phyloP scores from a whole-genome alignment of 2,329 filamentous ascomycete genomes.

The Ophiosphaerella herpotricha region DNA sequence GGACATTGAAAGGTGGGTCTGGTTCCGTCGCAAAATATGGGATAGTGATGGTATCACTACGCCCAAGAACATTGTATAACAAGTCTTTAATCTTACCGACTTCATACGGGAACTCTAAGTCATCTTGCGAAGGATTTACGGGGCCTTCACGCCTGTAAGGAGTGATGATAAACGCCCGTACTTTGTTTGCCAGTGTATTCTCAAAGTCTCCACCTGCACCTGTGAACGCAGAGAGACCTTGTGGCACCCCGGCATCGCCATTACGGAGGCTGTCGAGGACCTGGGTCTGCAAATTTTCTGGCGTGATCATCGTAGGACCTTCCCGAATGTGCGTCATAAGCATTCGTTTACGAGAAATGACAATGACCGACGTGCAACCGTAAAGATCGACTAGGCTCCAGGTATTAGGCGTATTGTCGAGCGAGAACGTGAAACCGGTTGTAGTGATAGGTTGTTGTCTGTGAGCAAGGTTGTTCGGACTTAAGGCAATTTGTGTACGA shows the following conservation, averaged over 20 bases:
- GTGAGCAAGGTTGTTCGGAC: not conserved
- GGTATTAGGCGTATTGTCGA: not conserved
- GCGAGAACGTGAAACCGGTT: not conserved
- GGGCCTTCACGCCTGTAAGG: not conserved
- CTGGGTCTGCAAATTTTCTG: not conserved
- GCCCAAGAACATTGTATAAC: not conserved
- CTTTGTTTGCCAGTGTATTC: not conserved
- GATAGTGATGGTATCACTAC: not conserved
- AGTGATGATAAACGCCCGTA: conserved; percentile 4
- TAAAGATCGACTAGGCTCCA: not conserved
- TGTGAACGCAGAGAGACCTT: not conserved
- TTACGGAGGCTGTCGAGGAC: not conserved
- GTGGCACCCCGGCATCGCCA: not conserved
- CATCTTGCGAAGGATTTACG: not conserved
- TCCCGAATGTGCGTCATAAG: conserved; percentile 5
- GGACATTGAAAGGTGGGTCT: not conserved
- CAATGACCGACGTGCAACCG: conserved; percentile 6
- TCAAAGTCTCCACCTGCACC: conserved; percentile 1
- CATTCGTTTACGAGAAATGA: conserved; percentile 5
- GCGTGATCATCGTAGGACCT: not conserved
- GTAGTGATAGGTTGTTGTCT: not conserved
- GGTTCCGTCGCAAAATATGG: not conserved
- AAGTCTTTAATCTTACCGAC: not conserved
- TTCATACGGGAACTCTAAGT: not conserved
- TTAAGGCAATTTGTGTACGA: too few relatives aligned